A percentile compares a stretch with the other conserved stretches of the same genome.
These are phyloP conservation scores for Amaranthus tricolor DNA, from an alignment of 179 eudicot genomes.

Conservation along the genomic window DNA sequence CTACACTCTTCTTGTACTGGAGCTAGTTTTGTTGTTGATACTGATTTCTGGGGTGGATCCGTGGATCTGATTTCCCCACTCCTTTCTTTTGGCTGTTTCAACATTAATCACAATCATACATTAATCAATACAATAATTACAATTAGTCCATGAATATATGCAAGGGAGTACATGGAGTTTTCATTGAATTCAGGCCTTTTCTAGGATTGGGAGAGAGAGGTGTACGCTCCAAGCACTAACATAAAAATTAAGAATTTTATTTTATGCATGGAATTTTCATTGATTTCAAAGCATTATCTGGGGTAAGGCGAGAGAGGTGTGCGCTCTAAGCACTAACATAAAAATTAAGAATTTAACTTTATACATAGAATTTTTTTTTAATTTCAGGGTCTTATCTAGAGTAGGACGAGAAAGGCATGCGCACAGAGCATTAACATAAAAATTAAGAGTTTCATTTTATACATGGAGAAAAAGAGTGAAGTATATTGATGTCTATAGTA, in stretches of 20 bases:
- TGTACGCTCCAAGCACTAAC: background rate
- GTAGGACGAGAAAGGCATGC: too few species aligned
- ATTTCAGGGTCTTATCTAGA: too few species aligned
- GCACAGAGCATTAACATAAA: too few species aligned
- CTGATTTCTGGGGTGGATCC: conserved; percentile 35
- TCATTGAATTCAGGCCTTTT: background rate
- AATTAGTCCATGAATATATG: background rate
- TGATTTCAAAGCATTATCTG: background rate
- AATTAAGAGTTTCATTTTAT: background rate
- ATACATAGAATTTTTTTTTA: background rate
- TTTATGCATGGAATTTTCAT: background rate
- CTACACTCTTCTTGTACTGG: conserved; percentile 42
- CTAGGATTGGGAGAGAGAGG: too few species aligned
- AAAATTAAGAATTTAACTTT: background rate
- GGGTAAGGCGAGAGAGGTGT: too few species aligned
- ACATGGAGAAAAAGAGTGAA: background rate
- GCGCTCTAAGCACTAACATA: background rate
- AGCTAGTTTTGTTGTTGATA: conserved; percentile 12
- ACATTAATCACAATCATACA: background rate
- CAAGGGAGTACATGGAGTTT: background rate
- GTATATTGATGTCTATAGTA: too few species aligned
- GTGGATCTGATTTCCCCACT: conserved; percentile 25
- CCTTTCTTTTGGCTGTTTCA: conserved; percentile 53
- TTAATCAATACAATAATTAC: background rate
- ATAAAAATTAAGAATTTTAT: too few species aligned